Percentiles rank a stretch among this genome's conserved stretches.
Evolutionary conservation across 2,329 filamentous ascomycete species (phyloP).

Genomic region (Curvularia sp.): DNA sequence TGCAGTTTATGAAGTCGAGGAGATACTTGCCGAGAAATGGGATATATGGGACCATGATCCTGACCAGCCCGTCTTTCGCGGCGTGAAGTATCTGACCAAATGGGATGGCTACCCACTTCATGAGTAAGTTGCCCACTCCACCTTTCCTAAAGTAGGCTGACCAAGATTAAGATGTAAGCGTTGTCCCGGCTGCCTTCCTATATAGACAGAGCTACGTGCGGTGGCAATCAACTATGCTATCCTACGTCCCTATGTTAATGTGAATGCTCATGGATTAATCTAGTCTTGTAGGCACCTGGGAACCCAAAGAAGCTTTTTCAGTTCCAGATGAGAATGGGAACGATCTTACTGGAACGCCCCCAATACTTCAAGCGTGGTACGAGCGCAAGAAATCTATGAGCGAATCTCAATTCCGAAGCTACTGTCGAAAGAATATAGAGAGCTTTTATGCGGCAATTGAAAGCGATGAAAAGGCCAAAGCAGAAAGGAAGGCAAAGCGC

Average conservation of each 20-base stretch:
- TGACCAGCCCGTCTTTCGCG: slow-evolving; percentile 1
- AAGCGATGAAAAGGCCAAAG: slow-evolving; percentile 12
- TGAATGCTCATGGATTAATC: slow-evolving; percentile 4
- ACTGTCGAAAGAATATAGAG: slow-evolving; percentile 17
- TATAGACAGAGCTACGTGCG: background rate
- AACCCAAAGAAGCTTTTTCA: slow-evolving; percentile 17
- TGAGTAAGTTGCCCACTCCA: slow-evolving; percentile 20
- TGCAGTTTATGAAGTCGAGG: slow-evolving; percentile 27
- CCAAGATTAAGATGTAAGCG: slow-evolving; percentile 20
- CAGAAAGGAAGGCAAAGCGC: slow-evolving; percentile 22
- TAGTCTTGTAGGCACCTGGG: slow-evolving; percentile 35
- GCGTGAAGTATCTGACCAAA: slow-evolving; percentile 64
- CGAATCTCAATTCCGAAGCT: slow-evolving; percentile 7
- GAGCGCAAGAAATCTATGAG: slow-evolving; percentile 19
- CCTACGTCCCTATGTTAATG: background rate
- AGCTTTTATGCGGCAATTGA: slow-evolving; percentile 17
- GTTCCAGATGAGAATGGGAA: background rate
- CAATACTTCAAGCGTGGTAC: slow-evolving; percentile 22
- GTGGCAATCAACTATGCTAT: background rate
- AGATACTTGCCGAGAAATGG: slow-evolving; percentile 47
- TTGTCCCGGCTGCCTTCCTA: background rate
- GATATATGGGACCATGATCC: slow-evolving; percentile 51
- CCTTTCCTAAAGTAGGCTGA: background rate
- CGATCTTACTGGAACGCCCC: background rate
- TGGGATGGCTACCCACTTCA: slow-evolving; percentile 67